Evolutionary conservation across 208 protist species (phyloP).

Genomic region (Wallacemonas sp.): DNA sequence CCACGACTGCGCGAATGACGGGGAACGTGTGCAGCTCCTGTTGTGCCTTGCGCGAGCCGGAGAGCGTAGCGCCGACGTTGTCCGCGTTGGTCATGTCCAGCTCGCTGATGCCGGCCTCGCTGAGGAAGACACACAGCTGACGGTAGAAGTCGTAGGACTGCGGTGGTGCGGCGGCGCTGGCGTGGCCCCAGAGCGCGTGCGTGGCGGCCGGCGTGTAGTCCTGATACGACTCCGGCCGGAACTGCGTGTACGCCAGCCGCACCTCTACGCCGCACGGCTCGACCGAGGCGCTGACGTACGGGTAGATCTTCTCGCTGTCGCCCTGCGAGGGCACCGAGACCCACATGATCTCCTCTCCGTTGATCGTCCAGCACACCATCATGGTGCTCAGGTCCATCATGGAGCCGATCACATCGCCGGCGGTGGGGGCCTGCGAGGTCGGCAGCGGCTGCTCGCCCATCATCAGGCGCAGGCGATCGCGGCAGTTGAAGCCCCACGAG

Average conservation of each 20-base stretch:
- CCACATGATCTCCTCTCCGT: conserved; percentile 80
- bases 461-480: conserved; percentile 72
- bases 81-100: conserved; percentile 18
- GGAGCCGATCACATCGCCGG: conserved; percentile 81
- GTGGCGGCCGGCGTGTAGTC: conserved; percentile 64
- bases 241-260: conserved; percentile 79
- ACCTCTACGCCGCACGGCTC: conserved; percentile 64
- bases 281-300: conserved; percentile 82
- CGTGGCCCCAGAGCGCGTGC: conserved; percentile 28
- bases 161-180: conserved; percentile 22
- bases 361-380: conserved; percentile 89
- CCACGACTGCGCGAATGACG: conserved; percentile 19
- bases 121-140: conserved; percentile 61
- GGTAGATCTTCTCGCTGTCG: conserved; percentile 82
- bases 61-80: conserved; percentile 1
- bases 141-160: conserved; percentile 81
- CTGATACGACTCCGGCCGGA: conserved; percentile 65
- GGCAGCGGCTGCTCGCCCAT: conserved; percentile 67
- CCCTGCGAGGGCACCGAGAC: conserved; percentile 72
- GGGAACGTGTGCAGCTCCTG: conserved; percentile 29
- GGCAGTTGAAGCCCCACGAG: conserved; percentile 91
- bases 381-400: conserved; percentile 80
- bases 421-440: conserved; percentile 37
- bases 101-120: conserved; percentile 40
- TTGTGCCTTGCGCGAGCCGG: conserved; percentile 20